phyloP scores from a whole-genome alignment of 805 yeast species.

The Candida caryicola region DNA sequence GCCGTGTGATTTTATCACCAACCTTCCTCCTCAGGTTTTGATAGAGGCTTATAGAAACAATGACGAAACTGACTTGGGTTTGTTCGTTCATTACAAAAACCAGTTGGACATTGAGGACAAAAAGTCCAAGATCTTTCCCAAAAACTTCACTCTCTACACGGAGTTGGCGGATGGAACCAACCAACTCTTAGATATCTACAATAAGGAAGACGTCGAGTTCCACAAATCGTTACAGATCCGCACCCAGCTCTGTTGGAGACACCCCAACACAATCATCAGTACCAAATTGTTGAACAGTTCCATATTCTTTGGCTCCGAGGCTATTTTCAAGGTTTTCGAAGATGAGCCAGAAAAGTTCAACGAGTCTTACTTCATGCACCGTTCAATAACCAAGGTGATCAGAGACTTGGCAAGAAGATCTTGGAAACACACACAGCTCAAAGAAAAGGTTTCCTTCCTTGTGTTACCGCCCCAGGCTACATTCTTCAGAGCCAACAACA shows the following conservation, averaged over 20 bases:
- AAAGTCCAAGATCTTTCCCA: conserved; percentile 54
- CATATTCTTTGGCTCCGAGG: conserved; percentile 48
- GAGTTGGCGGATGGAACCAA: conserved; percentile 43
- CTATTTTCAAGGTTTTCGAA: conserved; percentile 51
- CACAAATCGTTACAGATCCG: conserved; percentile 73
- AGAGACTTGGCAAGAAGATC: conserved; percentile 89
- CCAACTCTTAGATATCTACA: conserved; percentile 66
- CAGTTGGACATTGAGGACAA: conserved; percentile 74
- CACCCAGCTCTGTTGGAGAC: conserved; percentile 86
- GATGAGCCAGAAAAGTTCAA: conserved; percentile 30
- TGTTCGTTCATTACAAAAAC: conserved; percentile 75
- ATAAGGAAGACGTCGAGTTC: conserved; percentile 64
- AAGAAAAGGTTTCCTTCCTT: conserved; percentile 66
- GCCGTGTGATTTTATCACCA: conserved; percentile 93
- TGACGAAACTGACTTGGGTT: conserved; percentile 63
- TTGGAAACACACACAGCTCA: conserved; percentile 69
- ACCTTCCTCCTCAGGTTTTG: conserved; percentile 84
- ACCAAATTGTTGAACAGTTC: conserved; percentile 71
- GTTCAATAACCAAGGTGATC: conserved; percentile 63
- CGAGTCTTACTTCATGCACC: conserved; percentile 39
- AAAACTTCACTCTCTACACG: conserved; percentile 66
- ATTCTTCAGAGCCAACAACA: conserved; percentile 75
- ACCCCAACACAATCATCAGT: conserved; percentile 75
- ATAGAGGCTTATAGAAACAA: conserved; percentile 80
- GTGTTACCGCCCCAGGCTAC: conserved; percentile 65